Conservation (phyloP, 2,329 filamentous ascomycete genomes). For the Monilinia fructigena region DNA sequence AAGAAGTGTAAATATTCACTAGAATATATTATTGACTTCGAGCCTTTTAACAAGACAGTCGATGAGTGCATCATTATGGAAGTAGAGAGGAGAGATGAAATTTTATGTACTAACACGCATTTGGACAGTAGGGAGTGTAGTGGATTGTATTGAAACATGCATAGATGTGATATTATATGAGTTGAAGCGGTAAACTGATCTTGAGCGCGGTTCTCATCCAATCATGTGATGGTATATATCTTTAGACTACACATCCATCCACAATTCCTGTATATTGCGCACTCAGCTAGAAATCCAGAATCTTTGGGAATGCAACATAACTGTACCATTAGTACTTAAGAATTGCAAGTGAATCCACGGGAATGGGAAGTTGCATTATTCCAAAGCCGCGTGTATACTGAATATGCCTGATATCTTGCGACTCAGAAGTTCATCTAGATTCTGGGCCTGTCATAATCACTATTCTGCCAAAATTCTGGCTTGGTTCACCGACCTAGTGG, state of each 20-base stretch:
- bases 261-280: not conserved
- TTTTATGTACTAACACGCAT: not conserved
- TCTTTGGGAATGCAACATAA: too few relatives aligned
- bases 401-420: not conserved
- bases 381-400: not conserved
- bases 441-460: not conserved
- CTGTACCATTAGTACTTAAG: not conserved
- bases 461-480: not conserved
- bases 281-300: not conserved
- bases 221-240: slow-evolving; percentile 10
- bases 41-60: not conserved
- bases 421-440: not conserved
- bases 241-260: not conserved
- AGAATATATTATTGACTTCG: not conserved
- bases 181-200: not conserved
- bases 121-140: not conserved
- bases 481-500: slow-evolving; percentile 37
- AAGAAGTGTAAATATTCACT: not conserved
- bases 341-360: not conserved
- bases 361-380: not conserved
- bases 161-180: not conserved
- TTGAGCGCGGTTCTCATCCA: slow-evolving; percentile 5
- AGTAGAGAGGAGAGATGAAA: not conserved
- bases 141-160: not conserved
- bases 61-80: not conserved